These are phyloP conservation scores for Aspergillus aculeatinus DNA, from an alignment of 2,329 filamentous ascomycete genomes.

Conservation along the genomic window DNA sequence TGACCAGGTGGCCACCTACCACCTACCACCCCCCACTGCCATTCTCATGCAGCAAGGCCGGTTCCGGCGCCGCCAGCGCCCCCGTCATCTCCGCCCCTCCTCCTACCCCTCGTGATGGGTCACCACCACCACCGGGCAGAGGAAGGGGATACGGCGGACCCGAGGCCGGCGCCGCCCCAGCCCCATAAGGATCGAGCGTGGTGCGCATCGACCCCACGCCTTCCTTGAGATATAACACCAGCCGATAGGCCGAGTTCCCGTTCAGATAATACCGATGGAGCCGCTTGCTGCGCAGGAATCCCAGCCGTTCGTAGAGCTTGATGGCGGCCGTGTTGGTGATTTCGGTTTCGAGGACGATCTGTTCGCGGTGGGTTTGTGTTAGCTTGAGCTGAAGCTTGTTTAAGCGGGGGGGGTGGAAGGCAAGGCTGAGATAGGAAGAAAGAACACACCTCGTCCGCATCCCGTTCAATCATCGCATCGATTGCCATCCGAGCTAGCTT, in stretches of 20 bases:
- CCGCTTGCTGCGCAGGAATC: constrained; percentile 88
- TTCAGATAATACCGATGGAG: constrained; percentile 95
- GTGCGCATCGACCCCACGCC: constrained; percentile 49
- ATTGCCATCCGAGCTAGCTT: constrained; percentile 86
- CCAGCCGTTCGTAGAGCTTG: constrained; percentile 86
- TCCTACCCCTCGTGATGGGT: not conserved
- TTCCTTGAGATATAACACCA: constrained; percentile 76
- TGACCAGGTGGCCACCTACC: not conserved
- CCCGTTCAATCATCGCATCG: constrained; percentile 78
- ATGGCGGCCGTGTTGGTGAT: constrained; percentile 88
- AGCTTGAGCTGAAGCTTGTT: not conserved
- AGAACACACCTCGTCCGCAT: constrained; percentile 72
- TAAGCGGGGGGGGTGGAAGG: not conserved
- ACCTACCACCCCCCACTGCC: constrained; percentile 10
- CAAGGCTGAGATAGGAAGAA: not conserved
- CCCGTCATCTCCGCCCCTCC: not conserved
- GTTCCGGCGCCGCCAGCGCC: constrained; percentile 9
- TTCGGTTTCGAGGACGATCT: constrained; percentile 92
- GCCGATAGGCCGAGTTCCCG: constrained; percentile 87
- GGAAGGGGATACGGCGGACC: constrained; percentile 14
- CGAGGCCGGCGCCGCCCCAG: constrained; percentile 1
- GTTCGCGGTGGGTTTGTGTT: not conserved
- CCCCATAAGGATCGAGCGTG: constrained; percentile 35
- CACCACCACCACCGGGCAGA: not conserved
- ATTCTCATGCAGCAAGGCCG: constrained; percentile 26